Evolutionary conservation across 2,329 filamentous ascomycete species (phyloP).

Genomic region (Gaeumannomyces sp.): DNA sequence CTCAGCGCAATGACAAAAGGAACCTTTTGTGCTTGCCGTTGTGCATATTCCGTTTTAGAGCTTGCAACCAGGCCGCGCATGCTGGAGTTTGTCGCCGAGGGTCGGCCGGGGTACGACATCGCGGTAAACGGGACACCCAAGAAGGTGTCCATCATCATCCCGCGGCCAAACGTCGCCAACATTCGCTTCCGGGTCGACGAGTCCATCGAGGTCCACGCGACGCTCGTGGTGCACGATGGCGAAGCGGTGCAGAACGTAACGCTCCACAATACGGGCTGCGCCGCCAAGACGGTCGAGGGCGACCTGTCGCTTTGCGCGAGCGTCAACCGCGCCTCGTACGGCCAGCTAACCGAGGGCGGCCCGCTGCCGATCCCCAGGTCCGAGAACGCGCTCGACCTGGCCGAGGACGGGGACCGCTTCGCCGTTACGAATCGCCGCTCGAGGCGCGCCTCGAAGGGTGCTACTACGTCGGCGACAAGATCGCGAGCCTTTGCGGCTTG

Average conservation of each 20-base stretch:
- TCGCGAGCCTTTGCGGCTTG: neutral
- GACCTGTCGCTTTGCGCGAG: slow-evolving; percentile 12
- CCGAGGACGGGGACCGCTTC: neutral
- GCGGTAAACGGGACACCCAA: neutral
- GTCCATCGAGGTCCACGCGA: slow-evolving; percentile 8
- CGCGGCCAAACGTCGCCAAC: slow-evolving; percentile 8
- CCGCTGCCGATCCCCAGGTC: slow-evolving; percentile 13
- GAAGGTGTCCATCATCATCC: slow-evolving; percentile 10
- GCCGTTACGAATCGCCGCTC: slow-evolving; percentile 11
- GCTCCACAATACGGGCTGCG: slow-evolving; percentile 11
- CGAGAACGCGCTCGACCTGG: slow-evolving; percentile 10
- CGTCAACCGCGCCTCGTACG: slow-evolving; percentile 18
- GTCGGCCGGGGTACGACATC: slow-evolving; percentile 9
- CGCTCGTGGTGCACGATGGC: slow-evolving; percentile 11
- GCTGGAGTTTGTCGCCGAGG: slow-evolving; percentile 11
- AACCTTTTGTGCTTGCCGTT: neutral
- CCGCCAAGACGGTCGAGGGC: slow-evolving; percentile 4
- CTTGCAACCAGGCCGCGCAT: slow-evolving; percentile 4
- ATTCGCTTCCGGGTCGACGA: slow-evolving; percentile 3
- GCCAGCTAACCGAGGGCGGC: slow-evolving; percentile 18
- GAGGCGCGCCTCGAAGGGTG: slow-evolving; percentile 11
- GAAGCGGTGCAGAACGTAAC: slow-evolving; percentile 12
- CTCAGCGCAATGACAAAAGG: neutral
- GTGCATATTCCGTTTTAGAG: neutral
- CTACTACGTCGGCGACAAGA: neutral